Conservation (phyloP, 2,329 filamentous ascomycete species). For the Sporothrix globosa region DNA sequence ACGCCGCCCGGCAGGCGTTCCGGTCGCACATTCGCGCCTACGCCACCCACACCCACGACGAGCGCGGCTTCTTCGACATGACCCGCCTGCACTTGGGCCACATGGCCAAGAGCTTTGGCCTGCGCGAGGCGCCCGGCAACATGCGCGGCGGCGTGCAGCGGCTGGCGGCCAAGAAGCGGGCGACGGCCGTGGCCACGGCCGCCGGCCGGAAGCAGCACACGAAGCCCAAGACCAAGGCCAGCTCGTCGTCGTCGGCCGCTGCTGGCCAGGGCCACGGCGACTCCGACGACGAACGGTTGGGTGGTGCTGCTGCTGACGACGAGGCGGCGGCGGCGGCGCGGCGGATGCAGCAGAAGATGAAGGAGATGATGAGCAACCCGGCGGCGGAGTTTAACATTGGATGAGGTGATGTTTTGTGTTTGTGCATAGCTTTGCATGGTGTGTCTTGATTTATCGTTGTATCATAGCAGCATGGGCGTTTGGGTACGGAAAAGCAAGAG, state of each 20-base stretch:
- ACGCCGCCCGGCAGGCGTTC: slow-evolving; percentile 81
- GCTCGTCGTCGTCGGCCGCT: not conserved
- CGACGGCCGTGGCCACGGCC: slow-evolving; percentile 32
- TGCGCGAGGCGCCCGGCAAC: slow-evolving; percentile 84
- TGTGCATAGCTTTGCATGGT: no score
- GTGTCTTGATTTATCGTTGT: not conserved
- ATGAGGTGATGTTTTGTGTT: slow-evolving; percentile 6
- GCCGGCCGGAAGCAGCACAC: slow-evolving; percentile 28
- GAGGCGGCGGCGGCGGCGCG: slow-evolving; percentile 63
- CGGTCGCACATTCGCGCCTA: slow-evolving; percentile 94
- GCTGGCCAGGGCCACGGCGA: slow-evolving; percentile 3
- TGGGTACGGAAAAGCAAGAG: slow-evolving; percentile 26
- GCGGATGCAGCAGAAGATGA: slow-evolving; percentile 50
- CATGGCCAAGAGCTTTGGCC: slow-evolving; percentile 87
- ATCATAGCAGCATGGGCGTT: slow-evolving; percentile 25
- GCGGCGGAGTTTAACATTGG: slow-evolving; percentile 39
- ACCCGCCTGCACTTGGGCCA: slow-evolving; percentile 89
- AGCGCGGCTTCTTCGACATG: slow-evolving; percentile 88
- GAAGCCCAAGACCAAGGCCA: not conserved
- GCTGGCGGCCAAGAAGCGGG: slow-evolving; percentile 43
- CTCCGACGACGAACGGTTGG: slow-evolving; percentile 46
- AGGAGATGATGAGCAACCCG: slow-evolving; percentile 36
- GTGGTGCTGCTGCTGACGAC: slow-evolving; percentile 49
- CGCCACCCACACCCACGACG: slow-evolving; percentile 85
- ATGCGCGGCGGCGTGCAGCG: slow-evolving; percentile 66